phyloP scores from a whole-genome alignment of 495 filamentous ascomycete genomes.

The Opeltia flavorubescens region DNA sequence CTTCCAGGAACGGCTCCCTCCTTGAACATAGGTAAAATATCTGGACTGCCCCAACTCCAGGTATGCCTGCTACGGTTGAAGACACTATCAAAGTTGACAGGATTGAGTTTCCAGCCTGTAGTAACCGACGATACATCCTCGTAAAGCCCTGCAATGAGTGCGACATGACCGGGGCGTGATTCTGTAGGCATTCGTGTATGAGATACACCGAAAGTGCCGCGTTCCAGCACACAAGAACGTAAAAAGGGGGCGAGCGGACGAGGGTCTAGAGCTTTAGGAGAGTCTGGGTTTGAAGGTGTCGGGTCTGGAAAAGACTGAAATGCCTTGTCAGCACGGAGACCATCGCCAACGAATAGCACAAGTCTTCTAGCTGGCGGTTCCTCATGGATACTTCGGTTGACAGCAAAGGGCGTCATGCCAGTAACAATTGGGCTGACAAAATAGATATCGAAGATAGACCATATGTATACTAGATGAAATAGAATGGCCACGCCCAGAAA shows the following conservation, averaged over 20 bases:
- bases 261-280: conserved; percentile 34
- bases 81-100: conserved; percentile 96
- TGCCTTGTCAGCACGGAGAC: conserved; percentile 92
- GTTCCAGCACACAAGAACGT: conserved; percentile 68
- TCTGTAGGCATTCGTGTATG: conserved; percentile 97
- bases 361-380: conserved; percentile 78
- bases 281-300: conserved; percentile 43
- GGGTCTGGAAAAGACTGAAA: conserved; percentile 92
- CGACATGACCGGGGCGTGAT: conserved; percentile 93
- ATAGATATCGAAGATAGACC: conserved; percentile 98
- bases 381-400: conserved; percentile 44
- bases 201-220: conserved; percentile 97
- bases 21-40: conserved; percentile 96
- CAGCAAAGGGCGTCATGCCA: conserved; percentile 73
- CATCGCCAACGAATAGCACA: conserved; percentile 94
- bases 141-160: conserved; percentile 92
- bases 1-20: conserved; percentile 78
- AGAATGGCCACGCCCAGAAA: conserved; percentile 85
- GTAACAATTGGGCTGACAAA: conserved; percentile 95
- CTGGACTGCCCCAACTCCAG: conserved; percentile 98
- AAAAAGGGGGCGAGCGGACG: conserved; percentile 85
- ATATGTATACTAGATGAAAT: conserved; percentile 91
- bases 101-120: conserved; percentile 97
- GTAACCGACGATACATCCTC: conserved; percentile 97
- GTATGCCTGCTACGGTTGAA: conserved; percentile 96